These are phyloP conservation scores for Rhododendron henanense DNA, from an alignment of 148 eudicot species.

Conservation along the genomic window DNA sequence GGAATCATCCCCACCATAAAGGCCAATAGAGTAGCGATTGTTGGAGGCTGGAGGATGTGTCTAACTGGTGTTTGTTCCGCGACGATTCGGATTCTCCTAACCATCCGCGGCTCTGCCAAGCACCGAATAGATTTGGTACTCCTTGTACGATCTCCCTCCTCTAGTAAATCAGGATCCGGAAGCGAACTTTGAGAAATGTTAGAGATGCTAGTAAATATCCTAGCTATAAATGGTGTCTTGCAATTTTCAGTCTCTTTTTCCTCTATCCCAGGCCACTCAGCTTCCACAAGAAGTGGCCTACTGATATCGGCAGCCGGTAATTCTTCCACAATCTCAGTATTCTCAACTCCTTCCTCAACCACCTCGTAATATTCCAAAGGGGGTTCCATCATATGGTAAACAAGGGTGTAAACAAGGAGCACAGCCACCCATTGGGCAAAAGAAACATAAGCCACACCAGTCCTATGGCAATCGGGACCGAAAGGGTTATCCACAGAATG, in stretches of 20 bases:
- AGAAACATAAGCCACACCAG: slow-evolving; percentile 23
- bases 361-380: slow-evolving; percentile 22
- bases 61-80: slow-evolving; percentile 70
- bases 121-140: slow-evolving; percentile 55
- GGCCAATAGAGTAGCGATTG: slow-evolving; percentile 64
- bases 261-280: slow-evolving; percentile 95
- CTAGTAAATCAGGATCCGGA: slow-evolving; percentile 37
- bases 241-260: slow-evolving; percentile 73
- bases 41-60: slow-evolving; percentile 75
- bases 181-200: slow-evolving; percentile 37
- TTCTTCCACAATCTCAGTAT: slow-evolving; percentile 32
- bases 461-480: slow-evolving; percentile 17
- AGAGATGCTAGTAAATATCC: slow-evolving; percentile 43
- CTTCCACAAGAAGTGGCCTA: slow-evolving; percentile 78
- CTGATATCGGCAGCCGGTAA: slow-evolving; percentile 38
- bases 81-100: slow-evolving; percentile 63
- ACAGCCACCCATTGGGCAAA: slow-evolving; percentile 21
- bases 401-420: slow-evolving; percentile 20
- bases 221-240: slow-evolving; percentile 71
- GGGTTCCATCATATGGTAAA: slow-evolving; percentile 29
- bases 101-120: slow-evolving; percentile 64
- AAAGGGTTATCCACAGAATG: slow-evolving; percentile 18
- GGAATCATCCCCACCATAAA: slow-evolving; percentile 72
- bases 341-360: slow-evolving; percentile 19
- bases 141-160: slow-evolving; percentile 37